phyloP scores from a whole-genome alignment of 441 rosid genomes.

The Euphorbia corollata region DNA sequence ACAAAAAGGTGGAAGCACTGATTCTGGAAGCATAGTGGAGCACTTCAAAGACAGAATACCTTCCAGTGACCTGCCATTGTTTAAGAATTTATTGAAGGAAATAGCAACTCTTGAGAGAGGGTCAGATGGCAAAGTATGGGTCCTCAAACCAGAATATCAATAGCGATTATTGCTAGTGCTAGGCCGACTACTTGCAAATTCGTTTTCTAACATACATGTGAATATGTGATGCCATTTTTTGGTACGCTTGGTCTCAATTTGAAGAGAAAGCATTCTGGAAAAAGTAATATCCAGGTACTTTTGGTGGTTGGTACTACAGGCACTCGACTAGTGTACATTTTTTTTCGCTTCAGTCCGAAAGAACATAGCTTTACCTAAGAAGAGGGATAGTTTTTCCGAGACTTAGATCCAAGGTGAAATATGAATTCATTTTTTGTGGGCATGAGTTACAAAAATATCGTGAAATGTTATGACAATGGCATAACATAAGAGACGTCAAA shows the following conservation, averaged over 20 bases:
- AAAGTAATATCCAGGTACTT: not conserved
- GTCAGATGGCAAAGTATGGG: slow-evolving; percentile 56
- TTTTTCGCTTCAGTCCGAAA: not conserved
- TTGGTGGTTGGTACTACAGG: not conserved
- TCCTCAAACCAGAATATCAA: slow-evolving; percentile 65
- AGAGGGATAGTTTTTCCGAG: not conserved
- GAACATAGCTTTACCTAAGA: too few species aligned
- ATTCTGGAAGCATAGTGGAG: slow-evolving; percentile 64
- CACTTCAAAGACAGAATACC: slow-evolving; percentile 67
- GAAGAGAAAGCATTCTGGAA: not conserved
- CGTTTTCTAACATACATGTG: not conserved
- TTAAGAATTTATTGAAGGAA: slow-evolving; percentile 75
- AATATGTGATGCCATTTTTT: not conserved
- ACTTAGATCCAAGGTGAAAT: not conserved
- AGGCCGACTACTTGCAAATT: not conserved
- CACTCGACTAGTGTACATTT: not conserved
- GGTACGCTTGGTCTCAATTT: not conserved
- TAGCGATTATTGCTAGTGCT: slow-evolving; percentile 11
- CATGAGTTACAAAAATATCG: too few species aligned
- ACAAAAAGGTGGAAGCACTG: slow-evolving; percentile 60
- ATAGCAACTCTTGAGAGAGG: slow-evolving; percentile 55
- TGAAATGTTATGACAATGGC: too few species aligned
- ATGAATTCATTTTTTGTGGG: not conserved
- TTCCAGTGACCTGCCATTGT: slow-evolving; percentile 47
- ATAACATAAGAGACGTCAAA: too few species aligned